Base-by-base conservation (phyloP, 2,329 filamentous ascomycete species). In the Mariannaea elegans region DNA sequence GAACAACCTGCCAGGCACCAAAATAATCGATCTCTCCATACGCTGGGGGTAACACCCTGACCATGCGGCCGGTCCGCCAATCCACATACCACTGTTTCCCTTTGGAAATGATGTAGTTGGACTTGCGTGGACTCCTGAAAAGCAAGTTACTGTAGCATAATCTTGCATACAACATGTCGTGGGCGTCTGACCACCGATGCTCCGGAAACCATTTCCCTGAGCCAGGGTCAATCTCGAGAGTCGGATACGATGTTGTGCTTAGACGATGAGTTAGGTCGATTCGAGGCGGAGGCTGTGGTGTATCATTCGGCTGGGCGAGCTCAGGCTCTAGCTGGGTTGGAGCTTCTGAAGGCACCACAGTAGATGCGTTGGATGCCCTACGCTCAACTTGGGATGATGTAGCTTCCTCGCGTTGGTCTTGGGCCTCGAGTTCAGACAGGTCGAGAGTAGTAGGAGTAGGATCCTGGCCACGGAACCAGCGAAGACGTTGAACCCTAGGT, bases 71-170 rank as follows among this genome's bases (percentile, higher is more conserved):
- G 14, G 83, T 86, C 13, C 74, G 73, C 85, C 85, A 87, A 75
- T 87, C 84, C 41, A 87, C 83, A 59, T 81, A 80, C 83, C 84
- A 87, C 67, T 84, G 79, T 70, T 83, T 85, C 39, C 84, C 85
- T 62, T 82, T 80, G 72, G 78, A 78, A 67, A 87, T 81, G 56
- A 87, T 80, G 64, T 84, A 84, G 67, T 85, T 84, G 61, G 80
- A 84, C 71, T 87, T 87, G 51, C 85, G 77, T 21, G 85, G 85
- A 59, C 81, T 84, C 56, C 82, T 78, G 71, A 83, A 84, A 21
- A 86, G 77, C 9, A 87, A 75, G 48, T 85, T 82, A n/a, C 82
- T 81, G 71, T 86, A 86, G 73, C 85, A 87, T 9, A 86, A 77
- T 71, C 84, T 85, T 50, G 85, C 85, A 60, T 87, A 87, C 24